Percentiles rank a stretch among this genome's conserved stretches.
Conservation (phyloP, 192 early-diverging fungal genomes). For the Kappamyces sp. region DNA sequence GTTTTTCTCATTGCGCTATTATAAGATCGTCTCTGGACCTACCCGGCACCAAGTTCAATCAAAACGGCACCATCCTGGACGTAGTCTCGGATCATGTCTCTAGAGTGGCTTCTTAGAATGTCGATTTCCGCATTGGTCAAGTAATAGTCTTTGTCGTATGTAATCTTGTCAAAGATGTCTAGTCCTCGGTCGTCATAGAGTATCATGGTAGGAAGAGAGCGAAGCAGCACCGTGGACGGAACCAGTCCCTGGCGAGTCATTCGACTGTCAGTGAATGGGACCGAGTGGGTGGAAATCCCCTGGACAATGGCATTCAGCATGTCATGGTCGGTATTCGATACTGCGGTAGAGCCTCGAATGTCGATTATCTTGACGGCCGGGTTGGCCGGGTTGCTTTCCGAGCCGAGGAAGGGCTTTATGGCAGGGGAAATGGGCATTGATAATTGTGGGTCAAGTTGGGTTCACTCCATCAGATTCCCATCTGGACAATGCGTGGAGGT, state of each 20-base stretch:
- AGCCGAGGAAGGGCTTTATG: too few relatives aligned
- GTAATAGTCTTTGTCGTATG: constrained; percentile 80
- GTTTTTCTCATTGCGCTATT: constrained; percentile 81
- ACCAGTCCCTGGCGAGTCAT: neutral
- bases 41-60: constrained; percentile 89
- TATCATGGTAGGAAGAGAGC: constrained; percentile 73
- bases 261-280: constrained; percentile 13
- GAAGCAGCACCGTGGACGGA: constrained; percentile 4
- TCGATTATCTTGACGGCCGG: constrained; percentile 19
- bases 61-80: constrained; percentile 64
- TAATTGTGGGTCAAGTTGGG: too few relatives aligned
- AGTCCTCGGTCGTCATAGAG: constrained; percentile 81
- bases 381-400: too few relatives aligned
- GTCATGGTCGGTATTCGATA: constrained; percentile 30
- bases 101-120: constrained; percentile 59
- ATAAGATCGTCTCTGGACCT: constrained; percentile 16
- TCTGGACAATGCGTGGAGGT: too few relatives aligned
- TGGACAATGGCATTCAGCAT: constrained; percentile 23
- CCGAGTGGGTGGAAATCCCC: constrained; percentile 12
- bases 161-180: constrained; percentile 87
- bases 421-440: too few relatives aligned
- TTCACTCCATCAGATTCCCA: too few relatives aligned
- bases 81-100: constrained; percentile 54
- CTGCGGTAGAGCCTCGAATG: constrained; percentile 23
- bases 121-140: constrained; percentile 79